Evolutionary conservation across 164 flowering plant genomes (phyloP), one percentile per base, ranked within the genome.

Genomic region (Aristolochia californica): DNA sequence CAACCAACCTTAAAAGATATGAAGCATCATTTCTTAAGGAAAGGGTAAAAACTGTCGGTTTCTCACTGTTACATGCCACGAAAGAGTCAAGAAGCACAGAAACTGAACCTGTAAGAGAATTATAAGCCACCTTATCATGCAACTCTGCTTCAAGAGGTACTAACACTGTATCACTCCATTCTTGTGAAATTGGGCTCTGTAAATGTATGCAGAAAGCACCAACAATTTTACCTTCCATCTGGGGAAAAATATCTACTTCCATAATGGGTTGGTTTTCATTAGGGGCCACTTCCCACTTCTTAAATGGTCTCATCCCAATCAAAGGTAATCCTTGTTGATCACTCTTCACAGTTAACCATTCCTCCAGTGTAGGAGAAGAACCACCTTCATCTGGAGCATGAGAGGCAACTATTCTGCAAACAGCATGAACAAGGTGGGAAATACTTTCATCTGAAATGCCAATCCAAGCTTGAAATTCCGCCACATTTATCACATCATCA

Each of bases 101-200:
- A 61, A 85, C 68, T 34, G 65, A 59, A 74, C 70, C 68, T n/a
- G 53, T n/a, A 50, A 18, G 38, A 47, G 64, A 73, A 66, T 65
- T 57, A 70, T 57, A 56, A 18, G 67, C 56, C 23, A 65, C 53
- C 56, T 58, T 75, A 14, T 65, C 69, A 20, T 58, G 68, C n/a
- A 75, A 5, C 53, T 83, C 77, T 47, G 70, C 78, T 66, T 90
- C 89, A 58, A 90, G 62, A 69, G 97, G 93, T 68, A 87, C 69
- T 64, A 82, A 62, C 49, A 90, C 55, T 26, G 66, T 75, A 48
- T 84, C 87, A 27, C 56, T 47, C 59, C 73, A 58, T 54, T 75
- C 73, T 18, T 62, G 63, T 22, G 80, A 76, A 40, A 14, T 16
- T 62, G 84, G 61, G 66, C 78, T 78, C 21, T 65, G 62, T 69